Percentiles rank a stretch among this genome's conserved stretches.
phyloP scores from a whole-genome alignment of 176 grass and related monocot genomes.

The Hordeum vulgare region MorexV3_pseudomolecules_assembly NC_058524.1:53000300-53000799 shows the following conservation, averaged over 20 bases:
- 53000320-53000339: conserved; percentile 14
- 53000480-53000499: neutral
- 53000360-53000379: neutral
- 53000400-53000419: neutral
- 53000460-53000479: too few relatives aligned
- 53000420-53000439: neutral
- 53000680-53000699: neutral
- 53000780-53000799: neutral
- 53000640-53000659: neutral
- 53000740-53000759: neutral
- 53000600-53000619: neutral
- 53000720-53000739: neutral
- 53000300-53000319: neutral
- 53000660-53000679: neutral
- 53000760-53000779: too few relatives aligned
- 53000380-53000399: neutral
- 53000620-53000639: neutral
- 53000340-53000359: neutral
- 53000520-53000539: neutral
- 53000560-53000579: neutral
- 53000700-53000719: conserved; percentile 12
- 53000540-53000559: neutral
- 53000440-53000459: neutral
- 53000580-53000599: neutral
- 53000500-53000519: neutral